Conservation (phyloP, 345 rosid genomes). For the Gynandropsis gynandra region DNA sequence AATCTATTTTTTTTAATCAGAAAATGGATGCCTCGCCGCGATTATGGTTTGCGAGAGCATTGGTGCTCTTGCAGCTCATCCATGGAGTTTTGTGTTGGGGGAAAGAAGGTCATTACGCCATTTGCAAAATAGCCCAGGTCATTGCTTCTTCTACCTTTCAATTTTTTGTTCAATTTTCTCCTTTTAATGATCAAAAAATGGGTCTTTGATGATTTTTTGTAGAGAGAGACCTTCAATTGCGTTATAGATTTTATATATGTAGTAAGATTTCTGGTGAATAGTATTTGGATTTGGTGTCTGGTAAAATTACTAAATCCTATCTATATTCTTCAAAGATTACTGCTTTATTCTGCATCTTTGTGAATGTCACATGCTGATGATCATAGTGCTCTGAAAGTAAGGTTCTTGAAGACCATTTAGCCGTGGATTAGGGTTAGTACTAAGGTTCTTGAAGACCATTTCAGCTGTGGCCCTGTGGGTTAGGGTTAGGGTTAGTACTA, state of each 20-base stretch:
- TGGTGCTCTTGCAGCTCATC: constrained; percentile 44
- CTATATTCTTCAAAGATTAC: not conserved
- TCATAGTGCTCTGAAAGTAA: not conserved
- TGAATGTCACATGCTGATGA: not conserved
- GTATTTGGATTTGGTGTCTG: too few relatives aligned
- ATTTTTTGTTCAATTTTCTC: not conserved
- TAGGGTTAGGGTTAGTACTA: too few relatives aligned
- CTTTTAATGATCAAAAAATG: too few relatives aligned
- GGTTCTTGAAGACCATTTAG: constrained; percentile 1
- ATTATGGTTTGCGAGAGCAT: constrained; percentile 33
- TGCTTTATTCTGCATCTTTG: not conserved
- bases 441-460: too few relatives aligned
- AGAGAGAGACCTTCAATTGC: too few relatives aligned
- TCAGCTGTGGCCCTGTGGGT: too few relatives aligned
- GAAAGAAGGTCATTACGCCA: constrained; percentile 67
- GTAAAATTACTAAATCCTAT: not conserved
- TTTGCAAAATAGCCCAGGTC: constrained; percentile 87
- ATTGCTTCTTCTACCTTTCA: not conserved
- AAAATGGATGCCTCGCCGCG: constrained; percentile 29
- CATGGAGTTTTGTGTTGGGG: constrained; percentile 71
- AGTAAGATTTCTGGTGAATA: too few relatives aligned
- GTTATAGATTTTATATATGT: too few relatives aligned
- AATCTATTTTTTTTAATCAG: too few relatives aligned
- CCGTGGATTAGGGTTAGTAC: constrained; percentile 1
- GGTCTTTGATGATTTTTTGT: too few relatives aligned